Evolutionary conservation across 106 monocot species (phyloP).

Genomic region (Allium sativum): DNA sequence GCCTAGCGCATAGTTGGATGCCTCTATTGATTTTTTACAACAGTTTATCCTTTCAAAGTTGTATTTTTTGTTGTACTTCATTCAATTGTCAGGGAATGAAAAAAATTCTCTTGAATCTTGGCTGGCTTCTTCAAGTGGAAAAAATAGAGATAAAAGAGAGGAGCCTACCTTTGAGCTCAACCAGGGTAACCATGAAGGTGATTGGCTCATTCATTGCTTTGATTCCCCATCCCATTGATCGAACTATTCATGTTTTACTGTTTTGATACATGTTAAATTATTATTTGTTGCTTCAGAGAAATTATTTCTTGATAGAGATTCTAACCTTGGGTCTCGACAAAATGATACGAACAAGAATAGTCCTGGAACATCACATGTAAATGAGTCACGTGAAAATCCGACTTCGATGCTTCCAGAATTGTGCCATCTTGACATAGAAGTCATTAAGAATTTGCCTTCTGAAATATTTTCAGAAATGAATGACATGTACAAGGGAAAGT

Average conservation of each 20-base stretch:
- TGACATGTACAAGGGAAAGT: constrained; percentile 60
- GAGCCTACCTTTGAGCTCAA: constrained; percentile 1
- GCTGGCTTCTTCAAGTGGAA: constrained; percentile 33
- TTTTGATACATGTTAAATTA: background rate
- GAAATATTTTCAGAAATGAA: constrained; percentile 82
- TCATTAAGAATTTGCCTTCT: constrained; percentile 69
- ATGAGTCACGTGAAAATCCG: constrained; percentile 8
- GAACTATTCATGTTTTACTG: background rate
- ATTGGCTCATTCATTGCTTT: constrained; percentile 2
- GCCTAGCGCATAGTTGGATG: no score
- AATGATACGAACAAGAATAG: constrained; percentile 2
- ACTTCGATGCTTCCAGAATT: constrained; percentile 42
- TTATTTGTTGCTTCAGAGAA: background rate
- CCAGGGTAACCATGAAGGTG: constrained; percentile 21
- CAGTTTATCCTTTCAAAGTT: no score
- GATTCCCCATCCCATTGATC: background rate
- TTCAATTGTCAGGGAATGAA: constrained; percentile 41
- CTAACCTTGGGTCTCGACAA: background rate
- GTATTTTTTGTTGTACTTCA: no score
- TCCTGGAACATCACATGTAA: constrained; percentile 10
- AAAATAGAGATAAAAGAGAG: constrained; percentile 7
- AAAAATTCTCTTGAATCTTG: constrained; percentile 53
- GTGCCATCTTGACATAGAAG: constrained; percentile 54
- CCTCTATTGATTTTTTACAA: no score
- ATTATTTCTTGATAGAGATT: background rate